These are phyloP conservation scores for Leccinum incarnatum DNA, from an alignment of 768 basidiomycete species.

Conservation along the genomic window DNA sequence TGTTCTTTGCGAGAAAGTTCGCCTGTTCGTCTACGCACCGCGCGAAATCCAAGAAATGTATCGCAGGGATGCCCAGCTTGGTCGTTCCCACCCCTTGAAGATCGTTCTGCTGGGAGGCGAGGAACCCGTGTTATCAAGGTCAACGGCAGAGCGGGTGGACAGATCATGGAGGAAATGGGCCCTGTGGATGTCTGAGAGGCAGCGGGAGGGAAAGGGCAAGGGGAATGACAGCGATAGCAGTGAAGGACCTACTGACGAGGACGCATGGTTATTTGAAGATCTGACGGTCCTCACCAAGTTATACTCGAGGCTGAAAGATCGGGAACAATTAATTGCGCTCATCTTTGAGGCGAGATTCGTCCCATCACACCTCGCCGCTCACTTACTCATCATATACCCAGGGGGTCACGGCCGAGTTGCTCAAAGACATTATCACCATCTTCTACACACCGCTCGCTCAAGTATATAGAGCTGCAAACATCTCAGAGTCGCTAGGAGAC, in stretches of 20 bases:
- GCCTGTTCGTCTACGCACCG: constrained; percentile 82
- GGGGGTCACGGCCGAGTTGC: constrained; percentile 91
- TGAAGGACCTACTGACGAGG: constrained; percentile 89
- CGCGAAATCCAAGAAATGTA: constrained; percentile 83
- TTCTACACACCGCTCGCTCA: constrained; percentile 96
- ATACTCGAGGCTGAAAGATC: constrained; percentile 77
- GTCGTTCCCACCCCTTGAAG: constrained; percentile 73
- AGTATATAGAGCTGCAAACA: constrained; percentile 96
- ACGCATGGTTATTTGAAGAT: constrained; percentile 96
- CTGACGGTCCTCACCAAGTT: constrained; percentile 75
- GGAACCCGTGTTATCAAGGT: constrained; percentile 67
- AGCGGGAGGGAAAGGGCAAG: constrained; percentile 39
- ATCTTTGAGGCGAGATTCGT: constrained; percentile 81
- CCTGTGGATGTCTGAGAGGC: constrained; percentile 63
- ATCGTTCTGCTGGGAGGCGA: constrained; percentile 78
- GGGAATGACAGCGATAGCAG: constrained; percentile 72
- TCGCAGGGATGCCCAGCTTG: constrained; percentile 72
- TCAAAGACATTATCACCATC: constrained; percentile 98
- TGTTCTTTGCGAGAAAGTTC: constrained; percentile 83
- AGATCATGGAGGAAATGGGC: constrained; percentile 76
- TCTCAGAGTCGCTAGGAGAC: constrained; percentile 89
- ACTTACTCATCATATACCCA: constrained; percentile 30
- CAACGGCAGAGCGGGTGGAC: constrained; percentile 79
- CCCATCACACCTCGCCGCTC: not conserved
- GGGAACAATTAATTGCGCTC: constrained; percentile 87